These are phyloP conservation scores for Rhizopogon vulgaris DNA, from an alignment of 768 basidiomycete genomes.

Conservation along the genomic window DNA sequence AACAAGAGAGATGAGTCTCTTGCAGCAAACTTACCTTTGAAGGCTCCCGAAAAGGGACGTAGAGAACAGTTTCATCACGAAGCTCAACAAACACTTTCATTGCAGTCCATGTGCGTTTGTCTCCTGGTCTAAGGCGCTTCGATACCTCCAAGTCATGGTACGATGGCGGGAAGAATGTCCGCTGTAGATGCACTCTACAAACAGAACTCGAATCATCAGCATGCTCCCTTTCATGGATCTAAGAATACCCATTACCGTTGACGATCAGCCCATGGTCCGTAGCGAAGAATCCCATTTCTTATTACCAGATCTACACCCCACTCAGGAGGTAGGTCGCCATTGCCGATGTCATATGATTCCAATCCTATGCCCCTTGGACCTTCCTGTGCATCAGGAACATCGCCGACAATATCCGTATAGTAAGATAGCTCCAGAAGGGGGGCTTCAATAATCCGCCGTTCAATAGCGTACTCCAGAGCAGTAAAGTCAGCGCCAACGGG, in stretches of 20 bases:
- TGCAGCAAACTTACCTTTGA: conserved; percentile 59
- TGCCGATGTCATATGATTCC: conserved; percentile 68
- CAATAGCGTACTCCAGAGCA: conserved; percentile 79
- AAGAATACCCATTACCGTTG: conserved; percentile 53
- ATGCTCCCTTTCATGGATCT: background rate
- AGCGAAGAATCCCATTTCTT: conserved; percentile 68
- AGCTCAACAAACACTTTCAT: conserved; percentile 80
- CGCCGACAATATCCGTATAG: conserved; percentile 79
- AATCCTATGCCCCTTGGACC: conserved; percentile 25
- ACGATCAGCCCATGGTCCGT: conserved; percentile 96
- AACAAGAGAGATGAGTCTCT: background rate
- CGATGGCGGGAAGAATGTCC: conserved; percentile 74
- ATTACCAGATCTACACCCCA: conserved; percentile 89
- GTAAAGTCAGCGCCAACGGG: conserved; percentile 51
- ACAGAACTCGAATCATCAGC: background rate
- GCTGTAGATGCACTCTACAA: conserved; percentile 67
- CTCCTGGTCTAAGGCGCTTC: conserved; percentile 60
- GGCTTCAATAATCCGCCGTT: conserved; percentile 76
- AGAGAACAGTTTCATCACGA: conserved; percentile 65
- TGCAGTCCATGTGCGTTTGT: conserved; percentile 76
- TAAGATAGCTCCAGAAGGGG: conserved; percentile 76
- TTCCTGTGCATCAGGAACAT: conserved; percentile 44
- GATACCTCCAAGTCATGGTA: conserved; percentile 61
- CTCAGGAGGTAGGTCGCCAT: conserved; percentile 83
- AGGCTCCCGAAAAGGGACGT: conserved; percentile 86